Evolutionary conservation across 1,284 basidiomycete species (phyloP), one percentile per base, ranked within the genome.

Genomic region (Phenoliferia sp.): DNA sequence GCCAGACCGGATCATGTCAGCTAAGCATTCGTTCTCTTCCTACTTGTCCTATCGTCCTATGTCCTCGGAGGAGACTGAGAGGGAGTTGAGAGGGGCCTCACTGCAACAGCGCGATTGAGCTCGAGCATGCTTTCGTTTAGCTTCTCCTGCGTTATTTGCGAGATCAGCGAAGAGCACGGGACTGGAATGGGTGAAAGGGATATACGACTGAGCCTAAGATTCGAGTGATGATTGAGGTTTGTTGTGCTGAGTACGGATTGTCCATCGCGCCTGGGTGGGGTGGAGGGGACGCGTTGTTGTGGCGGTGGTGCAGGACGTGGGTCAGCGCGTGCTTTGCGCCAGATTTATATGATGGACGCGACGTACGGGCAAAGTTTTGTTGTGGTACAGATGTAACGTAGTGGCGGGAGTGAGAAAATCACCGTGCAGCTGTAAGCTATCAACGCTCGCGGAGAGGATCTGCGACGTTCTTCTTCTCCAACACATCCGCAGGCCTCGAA

Each of bases 61-160:
- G n/a, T n/a, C n/a, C n/a, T n/a, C n/a, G n/a, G n/a, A n/a, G n/a
- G n/a, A n/a, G n/a, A n/a, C n/a, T 19, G 2, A 16, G n/a, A 22
- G 31, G 16, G 31, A 50, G 7, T 10, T 17, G 7, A 31, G 17
- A 28, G 15, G 7, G 2, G 19, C 59, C 68, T 28, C 19, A 72
- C 70, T 34, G 61, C 66, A 33, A 73, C 59, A 2, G 66, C 31
- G 9, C 52, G 35, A 36, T 72, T 73, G 29, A 68, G 57, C 26
- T 63, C 66, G 33, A 72, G 35, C 68, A 73, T 73, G 57, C 61
- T 67, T 68, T 73, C 72, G 60, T 73, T 73, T 17, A 73, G 63
- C 67, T 72, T 73, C 50, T 69, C 70, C 57, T 59, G 57, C 19
- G 19, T 7, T 3, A 15, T 4, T 16, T 7, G 34, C 9, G 22